A percentile compares a stretch with the other conserved stretches of the same genome.
phyloP scores from a whole-genome alignment of 495 filamentous ascomycete species.

The Penicillium coprophilum region DNA sequence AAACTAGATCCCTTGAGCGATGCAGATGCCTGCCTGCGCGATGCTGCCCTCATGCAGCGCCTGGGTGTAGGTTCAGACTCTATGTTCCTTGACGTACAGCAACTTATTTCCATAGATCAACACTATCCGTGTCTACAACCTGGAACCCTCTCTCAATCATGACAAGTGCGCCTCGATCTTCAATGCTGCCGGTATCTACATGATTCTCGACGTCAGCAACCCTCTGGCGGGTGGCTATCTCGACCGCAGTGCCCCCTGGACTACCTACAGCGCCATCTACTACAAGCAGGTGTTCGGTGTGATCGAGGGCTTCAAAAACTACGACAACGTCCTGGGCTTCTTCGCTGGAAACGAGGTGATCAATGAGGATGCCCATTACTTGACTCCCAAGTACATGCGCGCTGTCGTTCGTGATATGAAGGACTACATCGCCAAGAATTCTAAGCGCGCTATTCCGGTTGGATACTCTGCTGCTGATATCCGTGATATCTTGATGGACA shows the following conservation, averaged over 20 bases:
- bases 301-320: constrained; percentile 92
- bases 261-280: constrained; percentile 73
- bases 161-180: constrained; percentile 89
- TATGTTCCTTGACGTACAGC: background rate
- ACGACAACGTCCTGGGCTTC: constrained; percentile 88
- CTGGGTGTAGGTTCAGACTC: constrained; percentile 54
- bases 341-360: constrained; percentile 95
- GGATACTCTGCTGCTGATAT: constrained; percentile 97
- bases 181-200: constrained; percentile 77
- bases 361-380: constrained; percentile 55
- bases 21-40: constrained; percentile 72
- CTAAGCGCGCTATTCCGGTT: constrained; percentile 69
- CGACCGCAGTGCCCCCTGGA: constrained; percentile 63
- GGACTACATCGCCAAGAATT: constrained; percentile 77
- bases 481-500: constrained; percentile 72
- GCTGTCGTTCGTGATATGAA: constrained; percentile 83
- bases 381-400: constrained; percentile 44
- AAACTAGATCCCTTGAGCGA: constrained; percentile 74
- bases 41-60: constrained; percentile 88
- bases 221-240: constrained; percentile 77
- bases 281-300: constrained; percentile 82
- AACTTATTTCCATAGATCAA: constrained; percentile 57
- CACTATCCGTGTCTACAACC: constrained; percentile 91
- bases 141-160: constrained; percentile 81
- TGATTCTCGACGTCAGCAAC: constrained; percentile 83